Conservation (phyloP, 345 rosid species). For the Melastoma malabathricum region DNA sequence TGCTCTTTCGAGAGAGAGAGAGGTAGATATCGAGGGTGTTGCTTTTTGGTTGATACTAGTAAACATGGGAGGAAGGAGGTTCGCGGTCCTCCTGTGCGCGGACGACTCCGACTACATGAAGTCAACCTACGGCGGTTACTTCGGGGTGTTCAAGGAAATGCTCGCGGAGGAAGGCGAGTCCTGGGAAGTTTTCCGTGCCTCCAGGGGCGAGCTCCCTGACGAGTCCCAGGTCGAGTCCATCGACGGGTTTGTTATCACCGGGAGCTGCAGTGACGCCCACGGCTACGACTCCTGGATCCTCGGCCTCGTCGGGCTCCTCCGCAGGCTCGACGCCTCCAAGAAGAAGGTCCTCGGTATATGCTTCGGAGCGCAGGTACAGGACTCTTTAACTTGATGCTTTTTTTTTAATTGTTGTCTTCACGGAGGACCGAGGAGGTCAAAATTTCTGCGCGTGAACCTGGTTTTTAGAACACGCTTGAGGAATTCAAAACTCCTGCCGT, state of each 20-base stretch:
- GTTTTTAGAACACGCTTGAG: no score
- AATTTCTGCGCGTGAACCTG: no score
- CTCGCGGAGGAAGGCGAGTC: slow-evolving; percentile 47
- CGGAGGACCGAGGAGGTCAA: no score
- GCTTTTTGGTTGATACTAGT: neutral
- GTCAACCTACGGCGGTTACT: slow-evolving; percentile 40
- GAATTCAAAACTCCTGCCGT: no score
- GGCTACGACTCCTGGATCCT: slow-evolving; percentile 51
- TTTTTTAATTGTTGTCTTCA: no score
- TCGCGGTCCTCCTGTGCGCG: slow-evolving; percentile 51
- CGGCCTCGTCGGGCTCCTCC: slow-evolving; percentile 26
- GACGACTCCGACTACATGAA: slow-evolving; percentile 55
- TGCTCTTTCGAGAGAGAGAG: no score
- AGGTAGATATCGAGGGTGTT: no score
- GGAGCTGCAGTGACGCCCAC: slow-evolving; percentile 59
- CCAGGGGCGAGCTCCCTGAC: slow-evolving; percentile 36
- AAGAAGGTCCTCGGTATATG: slow-evolving; percentile 56
- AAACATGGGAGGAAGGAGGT: slow-evolving; percentile 24
- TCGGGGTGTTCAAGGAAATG: slow-evolving; percentile 38
- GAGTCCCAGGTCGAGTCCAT: slow-evolving; percentile 26
- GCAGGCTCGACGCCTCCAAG: slow-evolving; percentile 29
- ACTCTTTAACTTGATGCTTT: no score
- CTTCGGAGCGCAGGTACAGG: slow-evolving; percentile 65
- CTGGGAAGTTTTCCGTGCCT: slow-evolving; percentile 39
- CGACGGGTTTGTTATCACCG: slow-evolving; percentile 58